phyloP scores from a whole-genome alignment of 192 early-diverging fungal genomes.

The Linnemannia hyalina region DNA sequence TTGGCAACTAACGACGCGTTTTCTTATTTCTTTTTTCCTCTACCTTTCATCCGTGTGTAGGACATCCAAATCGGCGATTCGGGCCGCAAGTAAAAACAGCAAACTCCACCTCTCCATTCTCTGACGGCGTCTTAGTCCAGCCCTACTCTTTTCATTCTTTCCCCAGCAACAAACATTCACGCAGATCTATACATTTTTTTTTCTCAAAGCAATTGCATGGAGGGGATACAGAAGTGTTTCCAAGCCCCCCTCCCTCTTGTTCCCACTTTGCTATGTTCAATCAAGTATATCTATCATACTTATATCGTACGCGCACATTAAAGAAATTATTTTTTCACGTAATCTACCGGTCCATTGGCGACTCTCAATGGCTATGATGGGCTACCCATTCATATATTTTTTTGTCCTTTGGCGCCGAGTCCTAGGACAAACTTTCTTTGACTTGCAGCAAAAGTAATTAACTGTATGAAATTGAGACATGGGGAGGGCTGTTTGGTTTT shows the following conservation, averaged over 20 bases:
- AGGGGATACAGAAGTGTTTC: background rate
- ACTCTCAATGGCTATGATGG: no score
- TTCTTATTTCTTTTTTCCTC: background rate
- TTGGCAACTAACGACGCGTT: background rate
- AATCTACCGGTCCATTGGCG: no score
- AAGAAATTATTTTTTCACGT: background rate
- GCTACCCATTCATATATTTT: no score
- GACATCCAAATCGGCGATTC: slow-evolving; percentile 25
- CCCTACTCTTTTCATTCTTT: background rate
- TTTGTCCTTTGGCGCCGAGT: no score
- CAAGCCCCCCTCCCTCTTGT: background rate
- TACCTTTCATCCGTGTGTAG: background rate
- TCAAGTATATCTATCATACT: background rate
- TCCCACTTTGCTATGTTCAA: background rate
- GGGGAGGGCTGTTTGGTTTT: no score
- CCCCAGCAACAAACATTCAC: background rate
- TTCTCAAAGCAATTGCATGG: background rate
- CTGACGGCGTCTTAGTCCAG: background rate
- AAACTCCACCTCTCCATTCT: no score
- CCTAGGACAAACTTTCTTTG: no score
- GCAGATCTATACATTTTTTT: background rate
- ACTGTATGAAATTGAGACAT: no score
- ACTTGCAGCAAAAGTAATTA: no score
- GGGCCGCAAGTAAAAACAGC: background rate
- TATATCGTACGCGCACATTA: background rate